phyloP scores from a whole-genome alignment of 306 rosid species.

The Cotoneaster glaucophyllus region DNA sequence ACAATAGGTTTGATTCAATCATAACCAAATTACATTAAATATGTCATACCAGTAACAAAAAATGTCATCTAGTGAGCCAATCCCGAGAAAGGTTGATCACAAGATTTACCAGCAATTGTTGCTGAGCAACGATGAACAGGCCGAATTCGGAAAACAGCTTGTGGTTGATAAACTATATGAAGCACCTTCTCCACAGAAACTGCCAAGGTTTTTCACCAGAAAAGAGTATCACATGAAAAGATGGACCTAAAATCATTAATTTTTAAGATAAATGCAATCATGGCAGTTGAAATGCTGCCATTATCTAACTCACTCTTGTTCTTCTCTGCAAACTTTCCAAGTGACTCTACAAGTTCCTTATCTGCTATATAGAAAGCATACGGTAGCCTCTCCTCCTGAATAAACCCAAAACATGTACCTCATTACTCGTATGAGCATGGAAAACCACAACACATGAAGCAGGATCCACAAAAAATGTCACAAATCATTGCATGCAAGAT shows the following conservation, averaged over 20 bases:
- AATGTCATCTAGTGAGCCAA: neutral
- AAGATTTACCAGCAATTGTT: conserved; percentile 72
- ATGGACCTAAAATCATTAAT: neutral
- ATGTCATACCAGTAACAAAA: neutral
- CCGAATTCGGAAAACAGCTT: conserved; percentile 81
- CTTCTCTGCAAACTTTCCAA: conserved; percentile 73
- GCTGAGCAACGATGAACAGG: conserved; percentile 88
- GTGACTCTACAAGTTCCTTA: conserved; percentile 67
- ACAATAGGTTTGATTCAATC: neutral
- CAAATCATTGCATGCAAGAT: neutral
- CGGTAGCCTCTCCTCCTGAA: conserved; percentile 87
- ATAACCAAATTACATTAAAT: neutral
- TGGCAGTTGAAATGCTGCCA: neutral
- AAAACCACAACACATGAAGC: neutral
- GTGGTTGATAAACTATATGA: conserved; percentile 90
- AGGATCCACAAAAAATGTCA: neutral
- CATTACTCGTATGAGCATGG: neutral
- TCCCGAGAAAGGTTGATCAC: neutral
- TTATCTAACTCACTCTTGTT: conserved; percentile 49
- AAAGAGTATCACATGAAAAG: neutral
- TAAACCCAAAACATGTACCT: neutral
- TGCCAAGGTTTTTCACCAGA: conserved; percentile 26
- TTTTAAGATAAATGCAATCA: neutral
- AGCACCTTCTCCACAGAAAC: conserved; percentile 93
- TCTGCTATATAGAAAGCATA: conserved; percentile 76